Evolutionary conservation across 2,329 filamentous ascomycete species (phyloP).

Genomic region (Neonectria sp.): DNA sequence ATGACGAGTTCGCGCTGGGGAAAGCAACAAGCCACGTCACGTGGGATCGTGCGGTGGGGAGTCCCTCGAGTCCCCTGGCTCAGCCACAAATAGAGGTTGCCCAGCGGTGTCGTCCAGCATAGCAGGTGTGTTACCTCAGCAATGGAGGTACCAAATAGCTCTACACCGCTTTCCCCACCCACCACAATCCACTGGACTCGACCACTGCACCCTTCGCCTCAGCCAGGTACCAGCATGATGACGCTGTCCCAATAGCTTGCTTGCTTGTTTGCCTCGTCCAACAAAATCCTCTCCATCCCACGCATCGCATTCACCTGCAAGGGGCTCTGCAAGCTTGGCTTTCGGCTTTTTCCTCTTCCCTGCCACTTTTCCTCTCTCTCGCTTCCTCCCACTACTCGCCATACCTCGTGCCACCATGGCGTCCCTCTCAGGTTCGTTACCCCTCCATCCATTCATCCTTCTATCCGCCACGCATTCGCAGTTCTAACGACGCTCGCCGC

Average conservation of each 20-base stretch:
- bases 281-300: slow-evolving; percentile 19
- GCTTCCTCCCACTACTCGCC: background rate
- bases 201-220: slow-evolving; percentile 23
- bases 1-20: slow-evolving; percentile 30
- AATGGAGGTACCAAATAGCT: slow-evolving; percentile 18
- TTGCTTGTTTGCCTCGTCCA: slow-evolving; percentile 9
- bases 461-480: slow-evolving; percentile 4
- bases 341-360: slow-evolving; percentile 10
- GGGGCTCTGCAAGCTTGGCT: slow-evolving; percentile 17
- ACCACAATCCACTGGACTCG: slow-evolving; percentile 11
- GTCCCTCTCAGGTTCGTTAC: slow-evolving; percentile 66
- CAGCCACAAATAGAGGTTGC: slow-evolving; percentile 1
- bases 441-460: slow-evolving; percentile 31
- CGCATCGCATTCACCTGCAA: slow-evolving; percentile 22
- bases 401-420: slow-evolving; percentile 61
- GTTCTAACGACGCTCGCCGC: slow-evolving; percentile 34
- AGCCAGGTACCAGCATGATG: slow-evolving; percentile 53
- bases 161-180: slow-evolving; percentile 49
- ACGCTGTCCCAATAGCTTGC: slow-evolving; percentile 43
- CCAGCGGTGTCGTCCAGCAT: background rate
- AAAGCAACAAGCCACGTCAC: slow-evolving; percentile 30
- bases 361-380: background rate
- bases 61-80: background rate
- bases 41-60: slow-evolving; percentile 5
- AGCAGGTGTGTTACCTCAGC: background rate